Evolutionary conservation across 2,329 filamentous ascomycete species (phyloP).

Genomic region (Phaeosphaeria sp.): DNA sequence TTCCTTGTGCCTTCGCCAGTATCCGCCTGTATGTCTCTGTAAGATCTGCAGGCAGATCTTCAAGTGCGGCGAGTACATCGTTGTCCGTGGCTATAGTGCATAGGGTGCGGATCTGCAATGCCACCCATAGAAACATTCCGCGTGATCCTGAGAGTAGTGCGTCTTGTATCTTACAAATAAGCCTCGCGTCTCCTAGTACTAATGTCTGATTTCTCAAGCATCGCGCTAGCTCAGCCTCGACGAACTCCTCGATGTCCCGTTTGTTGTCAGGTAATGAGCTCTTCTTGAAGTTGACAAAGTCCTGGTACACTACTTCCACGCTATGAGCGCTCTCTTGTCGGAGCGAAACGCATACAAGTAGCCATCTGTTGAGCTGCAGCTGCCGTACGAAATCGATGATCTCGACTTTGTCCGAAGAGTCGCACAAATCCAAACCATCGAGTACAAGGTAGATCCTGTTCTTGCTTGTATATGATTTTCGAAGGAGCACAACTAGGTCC

Average conservation of each 20-base stretch:
- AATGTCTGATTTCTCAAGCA: slow-evolving; percentile 22
- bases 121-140: slow-evolving; percentile 39
- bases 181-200: slow-evolving; percentile 26
- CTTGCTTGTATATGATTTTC: slow-evolving; percentile 13
- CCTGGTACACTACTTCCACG: background rate
- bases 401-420: slow-evolving; percentile 12
- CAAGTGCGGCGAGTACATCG: slow-evolving; percentile 38
- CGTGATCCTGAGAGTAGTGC: slow-evolving; percentile 23
- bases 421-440: slow-evolving; percentile 47
- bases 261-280: slow-evolving; percentile 27
- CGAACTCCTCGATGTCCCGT: slow-evolving; percentile 31
- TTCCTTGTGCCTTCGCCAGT: slow-evolving; percentile 18
- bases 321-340: slow-evolving; percentile 23
- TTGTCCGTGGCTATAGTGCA: slow-evolving; percentile 48
- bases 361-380: slow-evolving; percentile 26
- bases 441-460: slow-evolving; percentile 41
- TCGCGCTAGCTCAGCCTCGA: slow-evolving; percentile 32
- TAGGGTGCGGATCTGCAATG: slow-evolving; percentile 27
- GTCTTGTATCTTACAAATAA: slow-evolving; percentile 37
- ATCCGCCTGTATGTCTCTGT: slow-evolving; percentile 21
- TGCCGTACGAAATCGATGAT: slow-evolving; percentile 22
- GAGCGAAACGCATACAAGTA: slow-evolving; percentile 33
- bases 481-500: slow-evolving; percentile 21
- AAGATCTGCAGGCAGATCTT: slow-evolving; percentile 24
- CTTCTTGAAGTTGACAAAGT: slow-evolving; percentile 2